Percentiles rank a stretch among this genome's conserved stretches.
Conservation (phyloP, 1,139 yeast species). For the Blastobotrys persicus region DNA sequence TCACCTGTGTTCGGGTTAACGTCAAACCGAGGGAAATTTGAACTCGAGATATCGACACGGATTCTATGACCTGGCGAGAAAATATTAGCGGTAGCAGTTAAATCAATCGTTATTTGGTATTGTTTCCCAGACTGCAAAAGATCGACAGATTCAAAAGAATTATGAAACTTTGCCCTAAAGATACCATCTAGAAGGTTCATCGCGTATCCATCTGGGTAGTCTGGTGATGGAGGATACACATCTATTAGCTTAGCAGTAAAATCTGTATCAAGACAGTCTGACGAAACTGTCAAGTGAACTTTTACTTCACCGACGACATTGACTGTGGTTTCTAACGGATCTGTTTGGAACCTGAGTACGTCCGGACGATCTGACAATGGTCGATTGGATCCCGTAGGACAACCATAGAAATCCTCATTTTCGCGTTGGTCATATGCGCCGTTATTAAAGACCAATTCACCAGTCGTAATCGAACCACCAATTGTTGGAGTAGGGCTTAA, state of each 20-base stretch:
- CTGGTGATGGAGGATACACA: constrained; percentile 14
- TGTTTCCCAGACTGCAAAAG: constrained; percentile 6
- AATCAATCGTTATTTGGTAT: constrained; percentile 9
- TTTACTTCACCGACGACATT: constrained; percentile 11
- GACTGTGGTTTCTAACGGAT: neutral
- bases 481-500: constrained; percentile 11
- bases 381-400: neutral
- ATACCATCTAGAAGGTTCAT: constrained; percentile 15
- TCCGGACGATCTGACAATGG: constrained; percentile 12
- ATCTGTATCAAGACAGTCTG: constrained; percentile 15
- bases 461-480: constrained; percentile 14
- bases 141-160: constrained; percentile 10
- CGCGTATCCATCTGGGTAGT: constrained; percentile 14
- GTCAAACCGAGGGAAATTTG: constrained; percentile 16
- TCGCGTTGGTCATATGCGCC: constrained; percentile 15
- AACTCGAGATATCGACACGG: constrained; percentile 14
- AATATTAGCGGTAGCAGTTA: constrained; percentile 13
- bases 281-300: constrained; percentile 11
- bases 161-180: constrained; percentile 13
- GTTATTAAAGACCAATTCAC: constrained; percentile 11
- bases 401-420: constrained; percentile 6
- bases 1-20: constrained; percentile 17
- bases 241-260: constrained; percentile 16
- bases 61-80: constrained; percentile 13
- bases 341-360: constrained; percentile 11